These are phyloP conservation scores for Aspergillus tanneri DNA, from an alignment of 2,329 filamentous ascomycete genomes.

Conservation along the genomic window DNA sequence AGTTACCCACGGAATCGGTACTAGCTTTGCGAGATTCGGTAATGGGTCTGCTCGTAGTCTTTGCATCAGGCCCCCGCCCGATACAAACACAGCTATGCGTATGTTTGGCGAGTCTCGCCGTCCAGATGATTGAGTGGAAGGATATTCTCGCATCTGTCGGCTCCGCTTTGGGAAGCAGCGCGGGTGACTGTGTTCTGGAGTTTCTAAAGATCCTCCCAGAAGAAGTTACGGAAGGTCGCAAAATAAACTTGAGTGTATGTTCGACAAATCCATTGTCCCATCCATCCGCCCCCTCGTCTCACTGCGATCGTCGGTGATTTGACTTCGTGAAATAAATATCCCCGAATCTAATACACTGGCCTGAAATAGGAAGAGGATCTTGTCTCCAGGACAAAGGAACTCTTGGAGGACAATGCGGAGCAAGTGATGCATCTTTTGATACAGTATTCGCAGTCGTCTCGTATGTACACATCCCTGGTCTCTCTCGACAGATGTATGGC, in stretches of 20 bases:
- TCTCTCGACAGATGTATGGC: not conserved
- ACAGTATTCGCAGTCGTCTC: constrained; percentile 87
- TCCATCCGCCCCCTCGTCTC: constrained; percentile 44
- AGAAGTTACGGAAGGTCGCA: constrained; percentile 98
- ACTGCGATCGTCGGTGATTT: constrained; percentile 33
- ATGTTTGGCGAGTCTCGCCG: constrained; percentile 88
- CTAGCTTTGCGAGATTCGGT: constrained; percentile 79
- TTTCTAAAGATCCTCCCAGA: constrained; percentile 96
- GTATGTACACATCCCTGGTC: constrained; percentile 49
- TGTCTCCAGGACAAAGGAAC: constrained; percentile 76
- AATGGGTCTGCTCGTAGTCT: constrained; percentile 75
- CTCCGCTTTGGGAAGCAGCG: constrained; percentile 66
- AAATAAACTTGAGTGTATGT: constrained; percentile 98
- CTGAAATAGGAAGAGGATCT: constrained; percentile 87
- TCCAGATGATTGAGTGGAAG: constrained; percentile 95
- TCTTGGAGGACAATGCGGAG: constrained; percentile 85
- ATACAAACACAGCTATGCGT: constrained; percentile 92
- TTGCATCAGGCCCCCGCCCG: constrained; percentile 75
- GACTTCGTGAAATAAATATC: constrained; percentile 6
- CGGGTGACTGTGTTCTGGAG: constrained; percentile 84
- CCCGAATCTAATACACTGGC: constrained; percentile 51
- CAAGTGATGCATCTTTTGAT: constrained; percentile 84
- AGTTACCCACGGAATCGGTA: constrained; percentile 75
- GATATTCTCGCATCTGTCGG: constrained; percentile 84
- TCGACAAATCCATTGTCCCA: constrained; percentile 48